Percentiles rank a stretch among this genome's conserved stretches.
These are phyloP conservation scores for Cladorrhinum samala DNA, from an alignment of 495 filamentous ascomycete genomes.

Conservation along the genomic window DNA sequence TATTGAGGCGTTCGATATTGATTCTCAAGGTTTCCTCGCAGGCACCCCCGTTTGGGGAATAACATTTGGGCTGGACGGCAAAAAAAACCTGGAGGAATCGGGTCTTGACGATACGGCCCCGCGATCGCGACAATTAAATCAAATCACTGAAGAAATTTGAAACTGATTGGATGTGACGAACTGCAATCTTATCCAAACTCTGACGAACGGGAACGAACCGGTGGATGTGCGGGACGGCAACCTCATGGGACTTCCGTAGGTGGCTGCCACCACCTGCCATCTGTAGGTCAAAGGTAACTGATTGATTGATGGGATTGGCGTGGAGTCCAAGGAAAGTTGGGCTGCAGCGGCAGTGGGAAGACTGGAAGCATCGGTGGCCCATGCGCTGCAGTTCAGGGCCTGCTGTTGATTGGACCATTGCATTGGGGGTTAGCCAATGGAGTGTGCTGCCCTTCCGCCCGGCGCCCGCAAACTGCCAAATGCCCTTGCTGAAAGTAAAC, in stretches of 20 bases:
- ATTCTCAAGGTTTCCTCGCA: too few species aligned
- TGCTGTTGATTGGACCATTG: neutral
- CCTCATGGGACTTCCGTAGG: neutral
- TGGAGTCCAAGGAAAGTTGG: too few species aligned
- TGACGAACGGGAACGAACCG: neutral
- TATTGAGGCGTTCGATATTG: too few species aligned
- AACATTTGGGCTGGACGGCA: too few species aligned
- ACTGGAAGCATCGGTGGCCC: neutral
- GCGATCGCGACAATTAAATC: neutral
- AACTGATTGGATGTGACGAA: neutral
- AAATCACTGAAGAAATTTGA: neutral
- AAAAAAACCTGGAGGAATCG: too few species aligned
- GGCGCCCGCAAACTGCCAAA: constrained; percentile 1
- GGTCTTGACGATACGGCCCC: neutral
- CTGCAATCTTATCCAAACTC: neutral
- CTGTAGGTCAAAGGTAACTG: too few species aligned
- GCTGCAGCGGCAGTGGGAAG: neutral
- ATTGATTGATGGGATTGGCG: too few species aligned
- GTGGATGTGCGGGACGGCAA: neutral
- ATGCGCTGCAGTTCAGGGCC: too few species aligned
- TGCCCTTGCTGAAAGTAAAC: constrained; percentile 26
- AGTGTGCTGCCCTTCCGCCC: neutral
- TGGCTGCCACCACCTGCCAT: neutral
- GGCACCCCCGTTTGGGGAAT: too few species aligned
- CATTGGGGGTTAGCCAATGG: neutral